Evolutionary conservation across 345 rosid species (phyloP), one percentile per base, ranked within the genome.

Genomic region (Raphanus raphanistrum): DNA sequence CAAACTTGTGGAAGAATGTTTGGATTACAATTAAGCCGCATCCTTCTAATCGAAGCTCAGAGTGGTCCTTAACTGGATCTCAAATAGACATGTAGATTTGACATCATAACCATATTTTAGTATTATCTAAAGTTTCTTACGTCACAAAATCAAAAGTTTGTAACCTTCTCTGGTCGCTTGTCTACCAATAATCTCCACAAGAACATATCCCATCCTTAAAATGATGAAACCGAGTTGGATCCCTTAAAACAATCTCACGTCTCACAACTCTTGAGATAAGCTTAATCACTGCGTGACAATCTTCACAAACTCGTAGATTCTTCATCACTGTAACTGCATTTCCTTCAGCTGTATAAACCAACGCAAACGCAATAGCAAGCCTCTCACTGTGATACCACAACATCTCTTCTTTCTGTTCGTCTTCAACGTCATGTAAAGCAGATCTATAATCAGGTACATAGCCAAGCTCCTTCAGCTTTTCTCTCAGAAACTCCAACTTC

Each of bases 251-350:
- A 50, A 50, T 50, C 55, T 83, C 83, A 35, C 85, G 86, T 7
- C 76, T 82, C 27, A 82, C 87, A 36, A 88, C 79, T 60, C 67
- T 82, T 9, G 90, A 83, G 12, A 86, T 82, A n/a, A 85, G 80
- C 80, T 87, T 87, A 35, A 87, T 79, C 21, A 77, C 89, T 36
- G 84, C 67, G 81, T 87, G 90, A 78, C 91, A 88, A 78, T 90
- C 91, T 64, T 87, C 92, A 72, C 97, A 88, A 6, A 87, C 88
- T 4, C 97, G 82, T 25, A 92, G 87, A 76, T 90, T 90, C 74
- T 92, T 90, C 89, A 92, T 89, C 65, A 90, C 90, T 26, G 87
- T 89, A 66, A 89, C 75, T 6, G 70, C 25, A 54, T 84, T 84
- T 29, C 85, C 88, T 77, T 85, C 87, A 57, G 74, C 69, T 4